Evolutionary conservation across 1,284 basidiomycete genomes (phyloP).

Genomic region (Rhodofomes roseus): DNA sequence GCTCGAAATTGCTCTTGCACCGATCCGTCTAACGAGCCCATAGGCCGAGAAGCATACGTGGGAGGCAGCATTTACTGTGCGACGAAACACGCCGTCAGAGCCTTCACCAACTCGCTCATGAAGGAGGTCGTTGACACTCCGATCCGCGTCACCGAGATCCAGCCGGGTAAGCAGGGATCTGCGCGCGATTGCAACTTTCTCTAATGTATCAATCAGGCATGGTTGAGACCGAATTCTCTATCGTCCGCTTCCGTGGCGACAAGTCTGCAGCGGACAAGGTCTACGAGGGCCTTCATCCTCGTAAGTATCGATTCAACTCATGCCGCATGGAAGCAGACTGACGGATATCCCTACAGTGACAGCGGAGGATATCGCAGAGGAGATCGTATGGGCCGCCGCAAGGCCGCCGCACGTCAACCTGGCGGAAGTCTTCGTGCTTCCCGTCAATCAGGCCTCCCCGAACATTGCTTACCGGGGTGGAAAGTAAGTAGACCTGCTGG

Average conservation of each 20-base stretch:
- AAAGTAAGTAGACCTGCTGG: slow-evolving; percentile 23
- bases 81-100: slow-evolving; percentile 86
- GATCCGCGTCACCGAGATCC: slow-evolving; percentile 89
- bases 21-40: slow-evolving; percentile 24
- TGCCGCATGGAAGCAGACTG: background rate
- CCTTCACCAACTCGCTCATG: slow-evolving; percentile 83
- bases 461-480: slow-evolving; percentile 53
- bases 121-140: slow-evolving; percentile 89
- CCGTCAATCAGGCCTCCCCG: slow-evolving; percentile 78
- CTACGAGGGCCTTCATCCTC: slow-evolving; percentile 82
- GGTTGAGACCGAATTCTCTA: slow-evolving; percentile 92
- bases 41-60: slow-evolving; percentile 87
- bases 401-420: slow-evolving; percentile 86
- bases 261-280: slow-evolving; percentile 78
- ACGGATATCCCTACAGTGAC: slow-evolving; percentile 45
- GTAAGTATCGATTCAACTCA: slow-evolving; percentile 34
- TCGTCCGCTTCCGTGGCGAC: slow-evolving; percentile 87
- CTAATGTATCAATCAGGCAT: slow-evolving; percentile 47
- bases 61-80: slow-evolving; percentile 84
- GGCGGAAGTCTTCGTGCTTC: slow-evolving; percentile 76
- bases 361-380: slow-evolving; percentile 88
- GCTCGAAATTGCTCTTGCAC: too few species aligned
- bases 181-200: background rate
- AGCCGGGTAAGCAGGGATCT: slow-evolving; percentile 62
- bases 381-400: slow-evolving; percentile 94